A percentile compares a stretch with the other conserved stretches of the same genome.
These are phyloP conservation scores for Lactuca sativa DNA, from an alignment of 129 eudicot species.

Conservation along the genomic window DNA sequence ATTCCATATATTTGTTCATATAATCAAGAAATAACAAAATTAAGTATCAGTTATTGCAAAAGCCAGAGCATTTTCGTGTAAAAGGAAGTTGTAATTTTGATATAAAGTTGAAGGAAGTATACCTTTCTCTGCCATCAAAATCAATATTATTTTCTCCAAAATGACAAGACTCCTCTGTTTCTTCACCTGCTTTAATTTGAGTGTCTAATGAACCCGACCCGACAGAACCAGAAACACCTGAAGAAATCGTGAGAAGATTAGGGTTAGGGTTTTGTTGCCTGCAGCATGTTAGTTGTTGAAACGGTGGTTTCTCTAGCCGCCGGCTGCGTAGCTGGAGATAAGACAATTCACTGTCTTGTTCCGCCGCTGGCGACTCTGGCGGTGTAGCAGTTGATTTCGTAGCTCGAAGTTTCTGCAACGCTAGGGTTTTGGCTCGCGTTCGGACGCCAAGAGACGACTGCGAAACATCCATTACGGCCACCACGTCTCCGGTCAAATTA, in stretches of 20 bases:
- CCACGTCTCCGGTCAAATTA: constrained; percentile 39
- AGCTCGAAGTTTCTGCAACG: constrained; percentile 61
- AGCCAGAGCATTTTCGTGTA: not conserved
- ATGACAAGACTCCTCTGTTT: constrained; percentile 29
- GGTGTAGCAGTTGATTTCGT: constrained; percentile 16
- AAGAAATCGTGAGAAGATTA: constrained; percentile 1
- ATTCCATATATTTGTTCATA: not conserved
- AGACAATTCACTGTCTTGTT: constrained; percentile 30
- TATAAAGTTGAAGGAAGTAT: constrained; percentile 10
- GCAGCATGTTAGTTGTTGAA: constrained; percentile 13
- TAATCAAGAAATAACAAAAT: not conserved
- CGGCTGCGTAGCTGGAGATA: constrained; percentile 74
- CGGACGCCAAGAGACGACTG: constrained; percentile 62
- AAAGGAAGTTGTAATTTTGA: not conserved
- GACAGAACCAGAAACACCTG: constrained; percentile 21
- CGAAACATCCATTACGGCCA: constrained; percentile 48
- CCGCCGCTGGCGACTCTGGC: constrained; percentile 23
- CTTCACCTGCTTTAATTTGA: constrained; percentile 30
- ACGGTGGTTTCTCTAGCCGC: constrained; percentile 62
- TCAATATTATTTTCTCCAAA: constrained; percentile 67
- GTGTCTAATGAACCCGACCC: constrained; percentile 32
- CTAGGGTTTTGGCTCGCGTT: constrained; percentile 84
- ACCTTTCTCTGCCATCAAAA: constrained; percentile 67
- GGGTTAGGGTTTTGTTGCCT: constrained; percentile 25
- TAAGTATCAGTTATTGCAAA: not conserved